Conservation (phyloP, 2,329 filamentous ascomycete species). For the Talaromyces sp. region DNA sequence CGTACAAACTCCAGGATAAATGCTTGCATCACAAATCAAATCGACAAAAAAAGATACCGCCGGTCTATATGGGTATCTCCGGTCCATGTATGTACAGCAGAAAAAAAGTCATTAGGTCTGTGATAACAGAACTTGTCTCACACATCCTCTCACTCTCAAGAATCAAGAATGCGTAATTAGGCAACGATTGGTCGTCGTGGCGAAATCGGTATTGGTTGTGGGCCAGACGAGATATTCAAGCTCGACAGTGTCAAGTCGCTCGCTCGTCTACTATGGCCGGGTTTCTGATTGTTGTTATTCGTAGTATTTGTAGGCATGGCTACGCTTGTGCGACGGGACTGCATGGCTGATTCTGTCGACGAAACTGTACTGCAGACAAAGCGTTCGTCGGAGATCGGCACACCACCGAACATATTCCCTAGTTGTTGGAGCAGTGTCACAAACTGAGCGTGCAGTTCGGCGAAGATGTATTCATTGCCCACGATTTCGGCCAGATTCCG, state of each 20-base stretch:
- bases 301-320: slow-evolving; percentile 17
- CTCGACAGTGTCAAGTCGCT: slow-evolving; percentile 33
- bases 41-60: background rate
- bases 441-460: slow-evolving; percentile 56
- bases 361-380: slow-evolving; percentile 40
- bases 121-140: background rate
- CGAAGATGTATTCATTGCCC: slow-evolving; percentile 57
- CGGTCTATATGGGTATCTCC: slow-evolving; percentile 16
- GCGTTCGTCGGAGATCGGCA: slow-evolving; percentile 42
- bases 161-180: slow-evolving; percentile 18
- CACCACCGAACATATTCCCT: slow-evolving; percentile 45
- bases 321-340: slow-evolving; percentile 27
- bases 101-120: slow-evolving; percentile 8
- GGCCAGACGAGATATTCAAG: slow-evolving; percentile 33
- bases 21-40: slow-evolving; percentile 1
- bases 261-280: slow-evolving; percentile 24
- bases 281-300: slow-evolving; percentile 21
- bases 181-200: slow-evolving; percentile 36
- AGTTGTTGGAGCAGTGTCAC: slow-evolving; percentile 49
- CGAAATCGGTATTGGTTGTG: slow-evolving; percentile 39
- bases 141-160: background rate
- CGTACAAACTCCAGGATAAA: slow-evolving; percentile 3
- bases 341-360: slow-evolving; percentile 26
- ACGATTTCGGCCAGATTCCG: slow-evolving; percentile 58
- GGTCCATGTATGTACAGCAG: slow-evolving; percentile 10